A percentile compares a stretch with the other conserved stretches of the same genome.
Evolutionary conservation across 345 rosid genomes (phyloP).

Genomic region (Syzygium oleosum): DNA sequence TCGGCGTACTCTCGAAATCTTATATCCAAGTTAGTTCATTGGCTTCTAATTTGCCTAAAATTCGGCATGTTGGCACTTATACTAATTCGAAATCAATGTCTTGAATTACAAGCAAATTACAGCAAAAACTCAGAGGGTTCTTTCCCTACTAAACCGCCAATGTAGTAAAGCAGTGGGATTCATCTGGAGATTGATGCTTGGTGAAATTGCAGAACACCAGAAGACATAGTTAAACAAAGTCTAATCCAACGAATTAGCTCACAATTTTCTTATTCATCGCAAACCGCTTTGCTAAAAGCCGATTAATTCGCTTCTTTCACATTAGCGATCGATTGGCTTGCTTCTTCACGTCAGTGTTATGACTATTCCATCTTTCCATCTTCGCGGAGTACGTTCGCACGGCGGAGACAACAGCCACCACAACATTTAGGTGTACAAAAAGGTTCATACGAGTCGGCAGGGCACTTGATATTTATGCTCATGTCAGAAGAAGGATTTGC

Average conservation of each 20-base stretch:
- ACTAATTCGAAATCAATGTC: not conserved
- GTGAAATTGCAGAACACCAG: not conserved
- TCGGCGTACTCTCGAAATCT: not conserved
- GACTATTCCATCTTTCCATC: not conserved
- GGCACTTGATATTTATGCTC: not conserved
- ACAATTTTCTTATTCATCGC: no score
- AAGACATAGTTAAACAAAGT: not conserved
- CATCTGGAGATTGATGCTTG: not conserved
- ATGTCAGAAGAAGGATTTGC: not conserved
- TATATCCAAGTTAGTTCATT: not conserved
- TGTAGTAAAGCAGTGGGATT: not conserved
- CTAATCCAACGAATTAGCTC: not conserved
- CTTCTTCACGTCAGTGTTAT: not conserved
- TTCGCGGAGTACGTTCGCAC: not conserved
- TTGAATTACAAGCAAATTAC: not conserved
- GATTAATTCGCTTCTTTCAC: not conserved
- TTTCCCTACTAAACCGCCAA: not conserved
- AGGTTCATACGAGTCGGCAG: not conserved
- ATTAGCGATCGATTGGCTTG: not conserved
- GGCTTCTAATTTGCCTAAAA: not conserved
- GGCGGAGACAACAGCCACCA: not conserved
- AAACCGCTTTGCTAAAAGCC: not conserved
- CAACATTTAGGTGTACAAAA: not conserved
- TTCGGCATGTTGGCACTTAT: not conserved
- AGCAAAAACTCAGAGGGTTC: not conserved